Conservation (phyloP, 2,329 filamentous ascomycete genomes). For the Colletotrichum melonis region DNA sequence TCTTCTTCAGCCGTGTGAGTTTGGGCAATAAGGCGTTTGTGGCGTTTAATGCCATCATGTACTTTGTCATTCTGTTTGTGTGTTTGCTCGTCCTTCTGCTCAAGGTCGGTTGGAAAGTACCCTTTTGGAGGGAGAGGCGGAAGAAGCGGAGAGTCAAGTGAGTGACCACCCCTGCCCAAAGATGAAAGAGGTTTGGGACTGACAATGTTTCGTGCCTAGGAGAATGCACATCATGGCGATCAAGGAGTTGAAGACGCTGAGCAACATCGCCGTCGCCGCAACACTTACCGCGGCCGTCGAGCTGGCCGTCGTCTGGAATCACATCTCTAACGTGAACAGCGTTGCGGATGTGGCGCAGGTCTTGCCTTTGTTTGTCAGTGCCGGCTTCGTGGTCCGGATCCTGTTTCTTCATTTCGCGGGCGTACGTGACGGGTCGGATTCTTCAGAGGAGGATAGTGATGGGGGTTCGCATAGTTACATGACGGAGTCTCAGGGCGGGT, state of each 20-base stretch:
- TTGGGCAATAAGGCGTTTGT: slow-evolving; percentile 43
- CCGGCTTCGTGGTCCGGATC: slow-evolving; percentile 42
- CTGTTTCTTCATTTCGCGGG: slow-evolving; percentile 40
- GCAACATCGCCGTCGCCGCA: slow-evolving; percentile 40
- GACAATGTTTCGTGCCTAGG: not conserved
- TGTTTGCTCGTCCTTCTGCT: slow-evolving; percentile 40
- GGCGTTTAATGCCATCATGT: slow-evolving; percentile 45
- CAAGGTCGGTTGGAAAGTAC: slow-evolving; percentile 39
- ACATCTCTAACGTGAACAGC: slow-evolving; percentile 38
- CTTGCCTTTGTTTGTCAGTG: slow-evolving; percentile 46
- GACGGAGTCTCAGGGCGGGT: slow-evolving; percentile 19
- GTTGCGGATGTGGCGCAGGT: slow-evolving; percentile 44
- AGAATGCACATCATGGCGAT: slow-evolving; percentile 39
- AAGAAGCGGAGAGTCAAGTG: slow-evolving; percentile 40
- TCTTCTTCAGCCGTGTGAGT: slow-evolving; percentile 45
- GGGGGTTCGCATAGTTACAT: slow-evolving; percentile 16
- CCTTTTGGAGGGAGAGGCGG: slow-evolving; percentile 33
- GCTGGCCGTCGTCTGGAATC: slow-evolving; percentile 48
- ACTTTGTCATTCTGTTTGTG: slow-evolving; percentile 41
- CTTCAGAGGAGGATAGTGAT: slow-evolving; percentile 23
- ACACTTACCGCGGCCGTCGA: slow-evolving; percentile 44
- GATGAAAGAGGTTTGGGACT: not conserved
- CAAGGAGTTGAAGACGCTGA: slow-evolving; percentile 42
- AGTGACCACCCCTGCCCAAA: not conserved
- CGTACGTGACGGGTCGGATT: slow-evolving; percentile 24